These are phyloP conservation scores for Clonostachys solani DNA, from an alignment of 2,329 filamentous ascomycete species.

Conservation along the genomic window DNA sequence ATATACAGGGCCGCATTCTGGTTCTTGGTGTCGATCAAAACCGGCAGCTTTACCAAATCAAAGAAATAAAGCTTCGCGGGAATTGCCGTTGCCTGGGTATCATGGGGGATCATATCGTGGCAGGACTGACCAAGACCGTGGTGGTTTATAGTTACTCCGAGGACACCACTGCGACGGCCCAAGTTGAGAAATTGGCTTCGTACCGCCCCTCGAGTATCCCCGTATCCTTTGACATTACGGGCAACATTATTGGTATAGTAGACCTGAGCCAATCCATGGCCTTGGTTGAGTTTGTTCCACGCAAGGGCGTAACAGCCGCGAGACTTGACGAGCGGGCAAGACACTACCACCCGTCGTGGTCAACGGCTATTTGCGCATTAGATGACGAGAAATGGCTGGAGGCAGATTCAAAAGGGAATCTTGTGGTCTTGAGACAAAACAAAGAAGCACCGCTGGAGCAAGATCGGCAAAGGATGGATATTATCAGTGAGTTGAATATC, in stretches of 20 bases:
- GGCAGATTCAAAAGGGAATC: constrained; percentile 82
- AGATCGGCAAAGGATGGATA: constrained; percentile 65
- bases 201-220: constrained; percentile 83
- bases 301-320: constrained; percentile 51
- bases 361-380: constrained; percentile 71
- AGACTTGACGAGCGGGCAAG: constrained; percentile 70
- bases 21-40: constrained; percentile 79
- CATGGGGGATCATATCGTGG: constrained; percentile 73
- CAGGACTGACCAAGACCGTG: constrained; percentile 85
- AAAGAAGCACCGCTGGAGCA: constrained; percentile 67
- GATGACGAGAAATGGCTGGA: constrained; percentile 74
- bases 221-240: constrained; percentile 72
- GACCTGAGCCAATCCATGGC: constrained; percentile 93
- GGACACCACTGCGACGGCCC: constrained; percentile 48
- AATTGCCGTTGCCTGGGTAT: constrained; percentile 77
- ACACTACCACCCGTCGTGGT: constrained; percentile 79
- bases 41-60: constrained; percentile 67
- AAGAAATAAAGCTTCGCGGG: constrained; percentile 67
- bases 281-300: constrained; percentile 66
- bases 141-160: constrained; percentile 53
- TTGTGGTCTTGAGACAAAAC: constrained; percentile 77
- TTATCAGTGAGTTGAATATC: constrained; percentile 77
- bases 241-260: constrained; percentile 73
- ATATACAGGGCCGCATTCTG: constrained; percentile 68
- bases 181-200: constrained; percentile 66